Evolutionary conservation across 2,329 filamentous ascomycete species (phyloP), one percentile per base, ranked within the genome.

Genomic region (Cryphonectria parasitica): DNA sequence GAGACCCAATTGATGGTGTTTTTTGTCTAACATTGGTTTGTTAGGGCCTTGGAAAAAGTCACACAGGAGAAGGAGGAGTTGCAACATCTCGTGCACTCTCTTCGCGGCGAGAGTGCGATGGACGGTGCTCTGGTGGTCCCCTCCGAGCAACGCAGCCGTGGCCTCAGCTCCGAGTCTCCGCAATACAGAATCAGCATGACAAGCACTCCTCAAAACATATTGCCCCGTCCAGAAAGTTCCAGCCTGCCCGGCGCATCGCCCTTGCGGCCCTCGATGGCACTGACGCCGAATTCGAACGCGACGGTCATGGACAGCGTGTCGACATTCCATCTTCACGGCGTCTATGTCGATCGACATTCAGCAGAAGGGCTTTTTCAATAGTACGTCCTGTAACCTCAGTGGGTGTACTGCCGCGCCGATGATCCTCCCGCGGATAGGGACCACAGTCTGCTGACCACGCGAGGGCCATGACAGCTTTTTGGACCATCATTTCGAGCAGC

Each of bases 281-380:
- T 10, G 17, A 61, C 58, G 19, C 58, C 58, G 11, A 10, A 19
- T 15, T 61, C 34, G 34, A 36, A 10, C 58, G 8, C 58, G 17
- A 61, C 58, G 22, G 22, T 11, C 22, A 22, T 61, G 8, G 19
- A 22, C 22, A n/a, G 19, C 34, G 34, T 34, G 22, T n/a, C 58
- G 3, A n/a, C 58, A 0, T 61, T 61, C 31, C 58, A 61, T 19
- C 31, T 61, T 15, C 31, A 61, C 31, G 58, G 58, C 11, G 58
- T 61, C 8, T 39, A 61, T 61, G 34, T 61, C 58, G 58, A 61
- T 25, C 58, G 58, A 39, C 58, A 61, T 22, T 61, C 58, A 25
- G 34, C 58, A 15, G 34, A 36, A 61, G 31, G 11, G 34, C 58
- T 61, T 61, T 61, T 36, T 11, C 34, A 39, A n/a, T 7, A 61